phyloP scores from a whole-genome alignment of 164 flowering plant genomes.

The Macadamia integrifolia region DNA sequence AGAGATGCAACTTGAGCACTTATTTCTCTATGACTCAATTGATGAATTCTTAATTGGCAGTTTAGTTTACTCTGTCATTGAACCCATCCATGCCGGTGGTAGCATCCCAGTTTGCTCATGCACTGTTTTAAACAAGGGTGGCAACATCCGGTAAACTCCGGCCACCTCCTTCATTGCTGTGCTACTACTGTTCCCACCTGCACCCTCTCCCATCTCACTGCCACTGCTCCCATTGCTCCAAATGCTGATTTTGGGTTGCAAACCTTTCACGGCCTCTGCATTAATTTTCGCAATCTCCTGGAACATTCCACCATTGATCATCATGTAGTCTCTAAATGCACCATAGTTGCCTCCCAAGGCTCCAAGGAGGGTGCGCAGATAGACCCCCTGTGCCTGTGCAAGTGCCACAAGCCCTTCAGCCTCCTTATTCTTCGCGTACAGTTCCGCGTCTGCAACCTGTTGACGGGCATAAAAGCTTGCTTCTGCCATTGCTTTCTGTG shows the following conservation, averaged over 20 bases:
- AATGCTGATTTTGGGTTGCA: constrained; percentile 35
- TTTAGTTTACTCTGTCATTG: no score
- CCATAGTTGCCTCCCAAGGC: constrained; percentile 27
- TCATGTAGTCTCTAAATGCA: constrained; percentile 37
- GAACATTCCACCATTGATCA: constrained; percentile 24
- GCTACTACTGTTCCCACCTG: not conserved
- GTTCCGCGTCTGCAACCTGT: constrained; percentile 26
- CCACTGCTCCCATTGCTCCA: constrained; percentile 6
- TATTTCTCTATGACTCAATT: no score
- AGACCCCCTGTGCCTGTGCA: constrained; percentile 25
- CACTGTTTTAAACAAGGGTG: constrained; percentile 21
- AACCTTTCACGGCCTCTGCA: constrained; percentile 29
- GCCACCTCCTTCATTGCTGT: constrained; percentile 29
- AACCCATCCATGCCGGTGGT: constrained; percentile 16
- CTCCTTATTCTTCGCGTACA: constrained; percentile 30
- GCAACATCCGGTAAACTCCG: constrained; percentile 25
- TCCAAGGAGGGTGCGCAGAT: constrained; percentile 17
- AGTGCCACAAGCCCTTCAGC: constrained; percentile 27
- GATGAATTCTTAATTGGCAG: no score
- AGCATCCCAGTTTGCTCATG: constrained; percentile 26
- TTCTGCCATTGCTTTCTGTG: constrained; percentile 14
- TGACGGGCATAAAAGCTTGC: constrained; percentile 23
- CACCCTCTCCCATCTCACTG: constrained; percentile 4
- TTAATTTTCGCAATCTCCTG: constrained; percentile 19
- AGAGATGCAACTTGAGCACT: no score